phyloP scores from a whole-genome alignment of 441 rosid species.

The Euphorbia schlechtendalii region DNA sequence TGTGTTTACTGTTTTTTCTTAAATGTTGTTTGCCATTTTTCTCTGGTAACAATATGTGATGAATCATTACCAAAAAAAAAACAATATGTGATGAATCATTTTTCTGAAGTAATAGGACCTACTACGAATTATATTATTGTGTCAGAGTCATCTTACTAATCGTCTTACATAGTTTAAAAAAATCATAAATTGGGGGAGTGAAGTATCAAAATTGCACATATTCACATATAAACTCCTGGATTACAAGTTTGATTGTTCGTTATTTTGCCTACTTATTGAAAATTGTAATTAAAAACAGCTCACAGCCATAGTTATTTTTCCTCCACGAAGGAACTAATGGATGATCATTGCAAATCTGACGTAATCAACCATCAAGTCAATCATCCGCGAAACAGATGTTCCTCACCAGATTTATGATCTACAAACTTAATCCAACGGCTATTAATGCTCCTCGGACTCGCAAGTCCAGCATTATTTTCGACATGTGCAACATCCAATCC shows the following conservation, averaged over 20 bases:
- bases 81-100: too few relatives aligned
- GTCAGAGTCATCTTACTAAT: background rate
- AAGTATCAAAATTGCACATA: background rate
- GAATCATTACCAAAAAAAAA: too few relatives aligned
- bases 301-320: background rate
- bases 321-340: background rate
- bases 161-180: background rate
- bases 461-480: slow-evolving; percentile 31
- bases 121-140: too few relatives aligned
- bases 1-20: too few relatives aligned
- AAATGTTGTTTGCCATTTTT: too few relatives aligned
- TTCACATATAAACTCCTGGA: background rate
- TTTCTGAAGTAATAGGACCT: too few relatives aligned
- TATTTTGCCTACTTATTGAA: background rate
- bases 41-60: too few relatives aligned
- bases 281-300: background rate
- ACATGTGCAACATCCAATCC: slow-evolving; percentile 69
- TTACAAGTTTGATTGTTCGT: background rate
- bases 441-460: slow-evolving; percentile 19
- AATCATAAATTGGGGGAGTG: too few relatives aligned
- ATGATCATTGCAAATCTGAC: slow-evolving; percentile 10
- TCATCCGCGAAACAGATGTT: slow-evolving; percentile 47
- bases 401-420: slow-evolving; percentile 65
- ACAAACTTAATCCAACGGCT: slow-evolving; percentile 73
- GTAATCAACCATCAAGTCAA: background rate